Base-by-base conservation (phyloP, 2,329 filamentous ascomycete genomes). In the Pseudogymnoascus sp. region DNA sequence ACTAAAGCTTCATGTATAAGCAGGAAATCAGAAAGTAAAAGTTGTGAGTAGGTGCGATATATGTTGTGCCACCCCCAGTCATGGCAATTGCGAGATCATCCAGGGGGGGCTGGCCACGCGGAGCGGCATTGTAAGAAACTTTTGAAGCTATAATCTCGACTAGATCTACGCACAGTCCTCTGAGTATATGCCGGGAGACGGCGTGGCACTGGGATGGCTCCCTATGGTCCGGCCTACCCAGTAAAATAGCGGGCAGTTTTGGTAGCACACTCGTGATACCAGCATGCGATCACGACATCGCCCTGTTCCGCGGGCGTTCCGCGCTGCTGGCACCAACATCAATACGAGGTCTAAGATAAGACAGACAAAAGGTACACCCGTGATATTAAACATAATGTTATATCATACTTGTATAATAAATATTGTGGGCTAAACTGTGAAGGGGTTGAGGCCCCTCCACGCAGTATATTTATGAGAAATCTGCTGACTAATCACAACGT, bases 221-320 rank as follows among this genome's bases (percentile, higher is more conserved):
- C 27, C 42, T 38, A n/a, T 38, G 35, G 35, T 12, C 5, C 35
- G n/a, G 4, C 13, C 12, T 38, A 13, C 35, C 10, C 27, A 33
- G 27, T 55, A 17, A n/a, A 55, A 13, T 9, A 8, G 27, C 5
- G 17, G 27, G 27, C 29, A 33, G 27, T 7, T 33, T 51, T 55
- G n/a, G 27, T 31, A 55, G 27, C 8, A 55, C 44, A 55, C 44
- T 55, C 44, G 44, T 55, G 27, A 55, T 55, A 55, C 44, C 44
- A 55, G 44, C 44, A 33, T 55, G 8, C 2, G 27, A 55, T 55
- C 44, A 55, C 44, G 44, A 55, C 44, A 55, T 55, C 44, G n/a
- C 27, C 44, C 7, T 55, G 13, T 55, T 55, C 27, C 44, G 44
- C 27, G 29, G 7, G 13, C 1, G n/a, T 55, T 55, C 44, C 44